Percentiles rank a stretch among this genome's conserved stretches.
Conservation (phyloP, 305 asterid species). For the Galium porrigens region DNA sequence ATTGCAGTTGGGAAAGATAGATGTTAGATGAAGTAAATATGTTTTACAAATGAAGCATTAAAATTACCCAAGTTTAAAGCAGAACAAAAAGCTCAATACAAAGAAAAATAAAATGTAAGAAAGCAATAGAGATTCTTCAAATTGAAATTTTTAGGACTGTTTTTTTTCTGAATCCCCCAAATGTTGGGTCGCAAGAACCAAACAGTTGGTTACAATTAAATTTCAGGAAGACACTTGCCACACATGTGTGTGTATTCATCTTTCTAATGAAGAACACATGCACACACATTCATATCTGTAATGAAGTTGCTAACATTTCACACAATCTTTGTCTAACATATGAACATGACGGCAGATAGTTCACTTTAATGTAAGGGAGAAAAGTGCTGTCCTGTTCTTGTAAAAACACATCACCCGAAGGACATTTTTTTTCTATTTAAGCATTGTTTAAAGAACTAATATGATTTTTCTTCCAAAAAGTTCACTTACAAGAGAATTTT, state of each 20-base stretch:
- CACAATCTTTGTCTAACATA: background rate
- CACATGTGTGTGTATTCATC: too few species aligned
- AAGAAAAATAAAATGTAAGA: background rate
- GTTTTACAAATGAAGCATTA: background rate
- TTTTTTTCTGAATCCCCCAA: background rate
- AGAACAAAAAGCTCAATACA: background rate
- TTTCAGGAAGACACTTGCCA: background rate
- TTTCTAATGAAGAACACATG: background rate
- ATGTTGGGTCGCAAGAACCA: background rate
- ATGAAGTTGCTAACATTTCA: background rate
- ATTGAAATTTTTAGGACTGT: background rate
- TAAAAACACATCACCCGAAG: too few species aligned
- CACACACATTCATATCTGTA: background rate
- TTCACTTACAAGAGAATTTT: background rate
- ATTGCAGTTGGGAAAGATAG: background rate
- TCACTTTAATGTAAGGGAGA: too few species aligned
- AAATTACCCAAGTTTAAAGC: background rate
- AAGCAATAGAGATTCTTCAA: background rate
- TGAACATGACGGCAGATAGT: background rate
- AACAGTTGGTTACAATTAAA: background rate
- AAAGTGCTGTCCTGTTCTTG: too few species aligned
- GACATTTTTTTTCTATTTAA: background rate
- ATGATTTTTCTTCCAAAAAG: background rate
- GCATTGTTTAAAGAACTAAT: background rate
- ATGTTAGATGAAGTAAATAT: slow-evolving; percentile 1